phyloP scores from a whole-genome alignment of 495 filamentous ascomycete species.

The Daldinia bambusicola region DNA sequence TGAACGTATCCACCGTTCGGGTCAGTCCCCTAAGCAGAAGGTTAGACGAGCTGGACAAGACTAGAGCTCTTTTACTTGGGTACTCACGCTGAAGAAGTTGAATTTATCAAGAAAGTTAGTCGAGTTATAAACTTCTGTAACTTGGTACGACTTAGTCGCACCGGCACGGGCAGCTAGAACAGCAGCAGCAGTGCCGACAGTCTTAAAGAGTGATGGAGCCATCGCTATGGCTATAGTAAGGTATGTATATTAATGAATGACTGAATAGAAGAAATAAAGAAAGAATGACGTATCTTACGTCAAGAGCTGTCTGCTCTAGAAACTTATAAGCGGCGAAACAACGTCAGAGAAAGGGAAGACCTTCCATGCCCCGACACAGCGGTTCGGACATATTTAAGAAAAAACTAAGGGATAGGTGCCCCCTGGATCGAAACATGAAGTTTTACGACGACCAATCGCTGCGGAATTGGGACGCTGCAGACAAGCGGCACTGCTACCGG shows the following conservation, averaged over 20 bases:
- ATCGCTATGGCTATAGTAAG: constrained; percentile 48
- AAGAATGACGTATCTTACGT: constrained; percentile 62
- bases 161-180: constrained; percentile 48
- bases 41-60: background rate
- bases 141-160: constrained; percentile 50
- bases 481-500: constrained; percentile 22
- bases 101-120: constrained; percentile 66
- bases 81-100: constrained; percentile 57
- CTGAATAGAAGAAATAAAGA: constrained; percentile 47
- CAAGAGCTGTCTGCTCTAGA: constrained; percentile 51
- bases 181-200: constrained; percentile 53
- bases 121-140: constrained; percentile 58
- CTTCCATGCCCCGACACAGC: constrained; percentile 1
- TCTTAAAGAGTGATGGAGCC: constrained; percentile 56
- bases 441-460: constrained; percentile 11
- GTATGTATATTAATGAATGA: constrained; percentile 36
- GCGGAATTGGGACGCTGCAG: constrained; percentile 21
- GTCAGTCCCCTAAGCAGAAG: constrained; percentile 54
- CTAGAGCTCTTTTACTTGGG: background rate
- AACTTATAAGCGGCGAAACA: constrained; percentile 22
- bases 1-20: constrained; percentile 74
- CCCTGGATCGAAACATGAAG: constrained; percentile 27
- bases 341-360: constrained; percentile 8
- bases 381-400: constrained; percentile 31
- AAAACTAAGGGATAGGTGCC: constrained; percentile 7